phyloP scores from a whole-genome alignment of 2,329 filamentous ascomycete species.

The Ceratocystis albifundus region DNA sequence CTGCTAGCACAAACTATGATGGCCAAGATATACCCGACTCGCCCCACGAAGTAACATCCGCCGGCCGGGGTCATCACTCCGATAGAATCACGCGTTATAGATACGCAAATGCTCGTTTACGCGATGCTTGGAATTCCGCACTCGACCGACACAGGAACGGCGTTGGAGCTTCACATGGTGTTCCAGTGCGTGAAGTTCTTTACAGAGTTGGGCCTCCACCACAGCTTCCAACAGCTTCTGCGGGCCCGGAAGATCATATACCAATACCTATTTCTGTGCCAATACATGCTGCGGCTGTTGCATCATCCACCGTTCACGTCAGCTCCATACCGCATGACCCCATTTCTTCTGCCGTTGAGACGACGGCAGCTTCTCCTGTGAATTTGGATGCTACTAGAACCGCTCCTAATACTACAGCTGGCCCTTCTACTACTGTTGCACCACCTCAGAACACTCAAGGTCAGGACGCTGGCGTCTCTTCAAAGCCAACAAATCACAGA shows the following conservation, averaged over 20 bases:
- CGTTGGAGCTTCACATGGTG: neutral
- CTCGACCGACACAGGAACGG: conserved; percentile 8
- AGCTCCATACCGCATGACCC: neutral
- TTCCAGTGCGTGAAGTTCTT: conserved; percentile 2
- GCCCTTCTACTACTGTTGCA: neutral
- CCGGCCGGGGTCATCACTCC: neutral
- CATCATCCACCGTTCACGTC: neutral
- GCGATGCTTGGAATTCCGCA: conserved; percentile 12
- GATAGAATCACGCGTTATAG: conserved; percentile 6
- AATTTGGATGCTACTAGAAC: conserved; percentile 11
- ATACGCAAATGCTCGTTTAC: neutral
- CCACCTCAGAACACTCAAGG: neutral
- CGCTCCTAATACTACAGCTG: neutral
- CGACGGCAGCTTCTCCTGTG: neutral
- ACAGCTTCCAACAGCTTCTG: neutral
- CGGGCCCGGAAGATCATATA: neutral
- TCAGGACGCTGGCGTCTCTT: too few species aligned
- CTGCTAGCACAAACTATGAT: neutral
- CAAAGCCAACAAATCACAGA: neutral
- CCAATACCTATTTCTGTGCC: neutral
- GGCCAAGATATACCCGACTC: neutral
- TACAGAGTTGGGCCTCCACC: conserved; percentile 9
- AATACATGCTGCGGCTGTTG: neutral
- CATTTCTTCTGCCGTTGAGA: neutral
- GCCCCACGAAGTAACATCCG: neutral